phyloP scores from a whole-genome alignment of 1,139 yeast genomes.

The Citeromyces siamensis region DNA sequence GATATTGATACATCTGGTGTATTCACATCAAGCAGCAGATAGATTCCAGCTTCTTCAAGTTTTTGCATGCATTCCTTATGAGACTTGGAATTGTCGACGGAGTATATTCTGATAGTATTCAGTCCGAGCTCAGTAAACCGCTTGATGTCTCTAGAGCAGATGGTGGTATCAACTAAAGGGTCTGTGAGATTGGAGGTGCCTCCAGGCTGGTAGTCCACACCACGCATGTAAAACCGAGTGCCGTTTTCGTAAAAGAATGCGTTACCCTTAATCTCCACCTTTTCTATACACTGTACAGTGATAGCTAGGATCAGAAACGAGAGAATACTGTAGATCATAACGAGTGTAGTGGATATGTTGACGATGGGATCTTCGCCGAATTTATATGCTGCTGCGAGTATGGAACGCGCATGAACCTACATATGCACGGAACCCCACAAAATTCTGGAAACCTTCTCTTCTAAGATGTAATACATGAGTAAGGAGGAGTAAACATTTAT shows the following conservation, averaged over 20 bases:
- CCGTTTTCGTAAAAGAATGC: slow-evolving; percentile 20
- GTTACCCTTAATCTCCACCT: slow-evolving; percentile 4
- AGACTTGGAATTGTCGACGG: slow-evolving; percentile 69
- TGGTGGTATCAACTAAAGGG: slow-evolving; percentile 59
- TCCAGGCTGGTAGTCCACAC: slow-evolving; percentile 66
- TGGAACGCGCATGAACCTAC: too few relatives aligned
- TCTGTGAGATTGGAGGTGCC: slow-evolving; percentile 60
- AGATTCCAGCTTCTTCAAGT: slow-evolving; percentile 86
- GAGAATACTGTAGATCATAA: slow-evolving; percentile 14
- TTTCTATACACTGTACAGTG: slow-evolving; percentile 2
- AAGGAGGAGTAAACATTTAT: too few relatives aligned
- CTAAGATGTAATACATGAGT: too few relatives aligned
- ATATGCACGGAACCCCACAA: too few relatives aligned
- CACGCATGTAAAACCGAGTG: slow-evolving; percentile 36
- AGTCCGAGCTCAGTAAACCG: slow-evolving; percentile 68
- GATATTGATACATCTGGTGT: slow-evolving; percentile 81
- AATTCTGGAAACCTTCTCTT: too few relatives aligned
- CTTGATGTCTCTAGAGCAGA: slow-evolving; percentile 65
- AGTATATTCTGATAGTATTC: slow-evolving; percentile 78
- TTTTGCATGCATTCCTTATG: slow-evolving; percentile 90
- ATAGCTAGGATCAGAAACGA: background rate
- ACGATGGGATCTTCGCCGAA: slow-evolving; percentile 4
- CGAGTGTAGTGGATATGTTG: slow-evolving; percentile 6
- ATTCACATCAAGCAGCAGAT: slow-evolving; percentile 81
- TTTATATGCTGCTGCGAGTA: background rate